Base-by-base conservation (phyloP, 2,329 filamentous ascomycete genomes). In the Cytospora schulzeri region DNA sequence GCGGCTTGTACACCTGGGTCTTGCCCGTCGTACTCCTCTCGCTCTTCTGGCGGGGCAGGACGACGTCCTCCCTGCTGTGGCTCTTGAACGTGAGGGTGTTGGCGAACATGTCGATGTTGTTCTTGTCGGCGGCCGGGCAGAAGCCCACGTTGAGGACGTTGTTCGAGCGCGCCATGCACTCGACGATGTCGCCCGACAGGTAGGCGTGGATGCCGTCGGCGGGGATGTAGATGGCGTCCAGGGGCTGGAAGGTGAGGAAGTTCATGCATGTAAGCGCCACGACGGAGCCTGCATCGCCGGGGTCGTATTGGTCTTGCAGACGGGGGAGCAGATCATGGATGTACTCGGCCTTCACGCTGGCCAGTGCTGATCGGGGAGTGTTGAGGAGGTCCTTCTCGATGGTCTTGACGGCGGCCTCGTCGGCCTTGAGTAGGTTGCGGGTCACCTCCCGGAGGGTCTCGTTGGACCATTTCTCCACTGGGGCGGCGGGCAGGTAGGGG, bases 111-210 rank as follows among this genome's bases (percentile, higher is more conserved):
- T 91, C 87, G 28, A 88, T 79, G 52, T 80, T 85, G 71, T 91
- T 83, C 15, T 88, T 81, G 55, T 91, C 86, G 0, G 85, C 83
- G 1, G 80, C 80, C 0, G 90, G 89, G 69, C 89, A 92, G 78
- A 93, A 91, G 0, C 90, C 90, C 0, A 85, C 86, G 74, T 91
- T 91, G 57, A 93, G 79, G 2, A 93, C 89, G 64, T 92, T 91
- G 77, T 92, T 88, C 24, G 83, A 87, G 9, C 89, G 83, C 1
- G 90, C 90, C 90, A 92, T 92, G 76, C 89, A 92, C 74, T 92
- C 90, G 69, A 92, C 86, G 59, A 92, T 91, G 72, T 92, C 86
- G 3, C 90, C 90, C 4, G 83, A 83, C 0, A 92, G 78, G 71
- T 91, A 92, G 0, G 89, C 89, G 71, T 92, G 89, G 61, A 91